Percentiles rank a stretch among this genome's conserved stretches.
These are phyloP conservation scores for Lactifluus volemus DNA, from an alignment of 768 basidiomycete species.

Conservation along the genomic window DNA sequence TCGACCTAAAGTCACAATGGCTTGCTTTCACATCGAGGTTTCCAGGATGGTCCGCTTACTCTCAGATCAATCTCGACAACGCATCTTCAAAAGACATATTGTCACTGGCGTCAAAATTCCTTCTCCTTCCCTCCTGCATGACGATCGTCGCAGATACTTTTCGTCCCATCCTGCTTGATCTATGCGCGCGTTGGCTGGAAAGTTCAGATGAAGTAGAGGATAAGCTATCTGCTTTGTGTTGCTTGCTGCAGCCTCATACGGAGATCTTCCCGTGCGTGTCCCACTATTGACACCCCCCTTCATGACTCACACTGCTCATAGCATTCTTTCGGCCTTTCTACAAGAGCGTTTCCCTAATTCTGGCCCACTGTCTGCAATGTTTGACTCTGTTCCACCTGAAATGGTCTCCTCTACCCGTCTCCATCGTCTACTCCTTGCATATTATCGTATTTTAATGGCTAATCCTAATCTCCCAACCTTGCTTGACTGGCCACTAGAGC, in stretches of 20 bases:
- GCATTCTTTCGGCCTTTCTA: conserved; percentile 49
- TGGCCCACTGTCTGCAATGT: conserved; percentile 46
- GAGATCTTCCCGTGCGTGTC: conserved; percentile 61
- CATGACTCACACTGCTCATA: conserved; percentile 23
- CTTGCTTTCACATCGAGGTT: conserved; percentile 3
- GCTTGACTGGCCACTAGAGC: conserved; percentile 48
- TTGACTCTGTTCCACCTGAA: conserved; percentile 24
- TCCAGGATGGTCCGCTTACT: background rate
- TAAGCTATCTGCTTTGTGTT: conserved; percentile 49
- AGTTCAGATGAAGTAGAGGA: conserved; percentile 39
- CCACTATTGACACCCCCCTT: conserved; percentile 9
- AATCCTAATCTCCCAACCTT: conserved; percentile 59
- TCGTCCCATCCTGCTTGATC: conserved; percentile 68
- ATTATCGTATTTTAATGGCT: conserved; percentile 70
- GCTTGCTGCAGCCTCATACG: conserved; percentile 57
- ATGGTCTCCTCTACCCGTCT: conserved; percentile 38
- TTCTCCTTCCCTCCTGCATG: conserved; percentile 57
- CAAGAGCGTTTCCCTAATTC: conserved; percentile 33
- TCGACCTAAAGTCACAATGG: conserved; percentile 5
- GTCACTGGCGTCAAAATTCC: conserved; percentile 44
- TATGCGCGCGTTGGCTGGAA: conserved; percentile 79
- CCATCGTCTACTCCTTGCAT: conserved; percentile 65
- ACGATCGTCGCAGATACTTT: conserved; percentile 53
- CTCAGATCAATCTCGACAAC: background rate
- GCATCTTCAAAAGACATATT: conserved; percentile 12